Evolutionary conservation across 139 green algal species (phyloP).

Genomic region (Limnomonas spitsbergensis): DNA sequence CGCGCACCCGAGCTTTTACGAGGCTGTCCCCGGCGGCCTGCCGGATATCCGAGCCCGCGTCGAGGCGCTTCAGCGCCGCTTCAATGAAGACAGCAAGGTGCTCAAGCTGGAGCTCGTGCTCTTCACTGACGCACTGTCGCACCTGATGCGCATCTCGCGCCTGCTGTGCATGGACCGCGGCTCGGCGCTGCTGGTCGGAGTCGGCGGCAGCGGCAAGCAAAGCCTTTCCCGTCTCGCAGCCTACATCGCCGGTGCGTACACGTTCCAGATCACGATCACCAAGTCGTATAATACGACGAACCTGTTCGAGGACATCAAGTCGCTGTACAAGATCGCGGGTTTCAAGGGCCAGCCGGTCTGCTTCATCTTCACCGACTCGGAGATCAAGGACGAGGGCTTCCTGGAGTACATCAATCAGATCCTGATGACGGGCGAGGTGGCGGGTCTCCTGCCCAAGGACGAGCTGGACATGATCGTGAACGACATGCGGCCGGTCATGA

Average conservation of each 20-base stretch:
- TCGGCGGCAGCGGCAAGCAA: slow-evolving; percentile 92
- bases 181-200: slow-evolving; percentile 87
- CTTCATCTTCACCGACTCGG: slow-evolving; percentile 91
- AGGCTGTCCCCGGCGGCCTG: slow-evolving; percentile 71
- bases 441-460: slow-evolving; percentile 90
- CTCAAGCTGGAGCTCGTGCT: slow-evolving; percentile 88
- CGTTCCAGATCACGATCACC: slow-evolving; percentile 77
- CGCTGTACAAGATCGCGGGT: slow-evolving; percentile 89
- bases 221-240: slow-evolving; percentile 68
- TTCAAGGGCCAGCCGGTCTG: slow-evolving; percentile 87
- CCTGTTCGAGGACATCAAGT: slow-evolving; percentile 94
- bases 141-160: slow-evolving; percentile 85
- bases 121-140: slow-evolving; percentile 88
- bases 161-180: slow-evolving; percentile 84
- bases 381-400: slow-evolving; percentile 93
- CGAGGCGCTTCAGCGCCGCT: slow-evolving; percentile 69
- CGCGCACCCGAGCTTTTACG: slow-evolving; percentile 81
- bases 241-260: slow-evolving; percentile 78
- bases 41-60: slow-evolving; percentile 61
- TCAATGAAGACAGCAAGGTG: slow-evolving; percentile 80
- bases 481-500: slow-evolving; percentile 85
- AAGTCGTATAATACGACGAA: slow-evolving; percentile 87
- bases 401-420: slow-evolving; percentile 98
- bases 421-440: slow-evolving; percentile 86
- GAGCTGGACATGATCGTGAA: slow-evolving; percentile 92